phyloP scores from a whole-genome alignment of 768 basidiomycete genomes.

The Lactarius sanguifluus region DNA sequence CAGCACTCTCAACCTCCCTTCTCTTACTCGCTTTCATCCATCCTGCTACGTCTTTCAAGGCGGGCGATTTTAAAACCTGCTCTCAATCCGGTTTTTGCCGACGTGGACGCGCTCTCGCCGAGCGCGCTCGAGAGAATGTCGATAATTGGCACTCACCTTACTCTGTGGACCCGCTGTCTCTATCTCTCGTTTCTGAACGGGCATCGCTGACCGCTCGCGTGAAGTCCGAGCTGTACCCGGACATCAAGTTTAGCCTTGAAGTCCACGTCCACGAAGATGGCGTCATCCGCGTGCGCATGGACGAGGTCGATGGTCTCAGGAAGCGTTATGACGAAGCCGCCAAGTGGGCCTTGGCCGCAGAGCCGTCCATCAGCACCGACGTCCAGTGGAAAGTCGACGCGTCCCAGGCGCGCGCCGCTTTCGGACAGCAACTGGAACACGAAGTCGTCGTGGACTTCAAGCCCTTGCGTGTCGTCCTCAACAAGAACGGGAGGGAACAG shows the following conservation, averaged over 20 bases:
- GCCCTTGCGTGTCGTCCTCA: constrained; percentile 73
- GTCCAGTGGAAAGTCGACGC: constrained; percentile 67
- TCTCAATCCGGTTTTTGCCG: constrained; percentile 94
- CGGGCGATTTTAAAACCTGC: constrained; percentile 92
- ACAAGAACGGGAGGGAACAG: constrained; percentile 75
- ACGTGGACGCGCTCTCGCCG: constrained; percentile 80
- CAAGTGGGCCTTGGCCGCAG: constrained; percentile 78
- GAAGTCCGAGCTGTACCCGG: constrained; percentile 78
- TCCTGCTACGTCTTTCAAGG: constrained; percentile 59
- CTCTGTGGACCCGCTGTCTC: constrained; percentile 59
- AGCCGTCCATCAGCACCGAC: constrained; percentile 61
- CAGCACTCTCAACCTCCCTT: constrained; percentile 28
- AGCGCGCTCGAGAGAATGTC: constrained; percentile 59
- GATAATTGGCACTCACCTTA: constrained; percentile 85
- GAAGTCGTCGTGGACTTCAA: constrained; percentile 70
- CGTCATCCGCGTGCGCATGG: constrained; percentile 88
- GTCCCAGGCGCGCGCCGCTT: constrained; percentile 60
- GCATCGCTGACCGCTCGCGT: constrained; percentile 75
- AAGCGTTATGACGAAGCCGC: constrained; percentile 93
- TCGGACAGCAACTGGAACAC: constrained; percentile 60
- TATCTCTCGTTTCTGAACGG: constrained; percentile 51
- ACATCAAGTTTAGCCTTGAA: constrained; percentile 78
- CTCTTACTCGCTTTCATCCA: constrained; percentile 38
- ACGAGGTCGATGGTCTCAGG: constrained; percentile 74
- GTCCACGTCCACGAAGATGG: constrained; percentile 85